A percentile compares a stretch with the other conserved stretches of the same genome.
These are phyloP conservation scores for Tricholoma sp. DNA, from an alignment of 768 basidiomycete species.

Conservation along the genomic window DNA sequence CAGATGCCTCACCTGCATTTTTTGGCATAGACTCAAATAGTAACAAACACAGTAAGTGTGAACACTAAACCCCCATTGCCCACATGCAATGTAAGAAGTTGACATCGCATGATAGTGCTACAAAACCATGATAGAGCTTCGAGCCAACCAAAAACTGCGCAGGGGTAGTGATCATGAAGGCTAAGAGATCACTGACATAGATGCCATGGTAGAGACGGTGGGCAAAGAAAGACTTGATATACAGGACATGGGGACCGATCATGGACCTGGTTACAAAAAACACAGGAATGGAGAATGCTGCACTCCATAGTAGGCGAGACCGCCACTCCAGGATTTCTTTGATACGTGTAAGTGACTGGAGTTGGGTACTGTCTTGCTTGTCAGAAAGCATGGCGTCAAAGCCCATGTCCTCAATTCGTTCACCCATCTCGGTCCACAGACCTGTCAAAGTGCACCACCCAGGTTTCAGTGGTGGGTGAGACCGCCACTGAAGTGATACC, in stretches of 20 bases:
- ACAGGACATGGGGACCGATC: slow-evolving; percentile 67
- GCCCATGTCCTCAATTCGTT: slow-evolving; percentile 81
- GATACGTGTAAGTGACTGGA: slow-evolving; percentile 78
- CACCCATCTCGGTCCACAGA: slow-evolving; percentile 76
- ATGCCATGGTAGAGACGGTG: slow-evolving; percentile 57
- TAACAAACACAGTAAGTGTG: no score
- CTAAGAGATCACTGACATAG: slow-evolving; percentile 77
- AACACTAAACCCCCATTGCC: no score
- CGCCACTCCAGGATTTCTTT: slow-evolving; percentile 94
- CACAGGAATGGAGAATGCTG: slow-evolving; percentile 85
- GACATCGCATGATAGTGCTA: no score
- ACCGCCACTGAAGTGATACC: slow-evolving; percentile 72
- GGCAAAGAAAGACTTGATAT: slow-evolving; percentile 48
- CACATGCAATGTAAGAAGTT: no score
- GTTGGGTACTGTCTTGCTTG: slow-evolving; percentile 76
- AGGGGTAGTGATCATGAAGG: slow-evolving; percentile 77
- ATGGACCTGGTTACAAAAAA: slow-evolving; percentile 91
- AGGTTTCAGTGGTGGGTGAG: slow-evolving; percentile 71
- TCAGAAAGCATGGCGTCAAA: slow-evolving; percentile 86
- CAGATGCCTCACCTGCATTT: no score
- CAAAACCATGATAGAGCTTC: slow-evolving; percentile 58
- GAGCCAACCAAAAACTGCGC: slow-evolving; percentile 89
- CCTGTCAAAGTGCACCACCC: slow-evolving; percentile 73
- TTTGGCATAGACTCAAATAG: no score
- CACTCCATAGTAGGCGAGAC: slow-evolving; percentile 65